phyloP scores from a whole-genome alignment of 2,329 filamentous ascomycete genomes.

The Endothia cerciana region DNA sequence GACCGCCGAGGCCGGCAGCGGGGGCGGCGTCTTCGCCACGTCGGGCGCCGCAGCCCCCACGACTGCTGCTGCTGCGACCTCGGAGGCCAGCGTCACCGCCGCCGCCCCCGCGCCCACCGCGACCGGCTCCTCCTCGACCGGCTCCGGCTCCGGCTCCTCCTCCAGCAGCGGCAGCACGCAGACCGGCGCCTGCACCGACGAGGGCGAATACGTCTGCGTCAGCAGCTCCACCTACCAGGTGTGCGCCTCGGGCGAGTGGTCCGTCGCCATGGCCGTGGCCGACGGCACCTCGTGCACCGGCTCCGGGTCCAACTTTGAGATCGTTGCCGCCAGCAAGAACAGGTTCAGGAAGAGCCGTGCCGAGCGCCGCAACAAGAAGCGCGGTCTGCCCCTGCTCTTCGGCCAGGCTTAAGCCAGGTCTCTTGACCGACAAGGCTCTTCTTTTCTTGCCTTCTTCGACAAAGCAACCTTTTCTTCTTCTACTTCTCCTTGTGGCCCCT shows the following conservation, averaged over 20 bases:
- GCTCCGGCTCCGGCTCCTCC: constrained; percentile 32
- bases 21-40: constrained; percentile 46
- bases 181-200: constrained; percentile 49
- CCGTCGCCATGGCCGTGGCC: constrained; percentile 45
- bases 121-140: constrained; percentile 14
- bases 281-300: constrained; percentile 49
- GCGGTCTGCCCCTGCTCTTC: constrained; percentile 13
- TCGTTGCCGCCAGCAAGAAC: constrained; percentile 34
- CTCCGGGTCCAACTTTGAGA: constrained; percentile 38
- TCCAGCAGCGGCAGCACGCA: constrained; percentile 39
- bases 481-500: not conserved
- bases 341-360: constrained; percentile 25
- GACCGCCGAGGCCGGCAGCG: constrained; percentile 29
- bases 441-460: not conserved
- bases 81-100: constrained; percentile 29
- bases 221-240: constrained; percentile 53
- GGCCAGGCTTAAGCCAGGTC: constrained; percentile 27
- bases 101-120: constrained; percentile 28
- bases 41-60: constrained; percentile 26
- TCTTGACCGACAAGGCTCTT: not conserved
- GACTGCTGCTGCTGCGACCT: constrained; percentile 29
- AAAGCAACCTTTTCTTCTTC: not conserved
- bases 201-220: constrained; percentile 57
- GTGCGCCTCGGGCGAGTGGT: constrained; percentile 55
- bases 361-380: constrained; percentile 21